A percentile compares a stretch with the other conserved stretches of the same genome.
phyloP scores from a whole-genome alignment of 306 rosid genomes.

The Cucurbita maxima region DNA sequence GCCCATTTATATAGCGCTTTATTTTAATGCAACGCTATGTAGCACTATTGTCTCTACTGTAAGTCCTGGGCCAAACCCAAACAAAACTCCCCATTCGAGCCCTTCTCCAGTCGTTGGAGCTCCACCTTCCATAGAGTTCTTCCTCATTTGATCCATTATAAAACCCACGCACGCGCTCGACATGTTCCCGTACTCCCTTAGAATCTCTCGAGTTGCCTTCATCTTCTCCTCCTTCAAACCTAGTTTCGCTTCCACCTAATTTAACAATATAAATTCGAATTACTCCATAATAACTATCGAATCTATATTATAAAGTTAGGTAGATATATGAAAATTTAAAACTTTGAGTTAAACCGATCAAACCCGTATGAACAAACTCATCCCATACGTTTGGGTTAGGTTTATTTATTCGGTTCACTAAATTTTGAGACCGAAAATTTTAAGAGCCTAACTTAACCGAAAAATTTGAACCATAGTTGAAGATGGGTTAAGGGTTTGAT shows the following conservation, averaged over 20 bases:
- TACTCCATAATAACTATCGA: no score
- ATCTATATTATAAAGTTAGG: no score
- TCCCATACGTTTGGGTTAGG: no score
- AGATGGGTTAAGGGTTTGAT: no score
- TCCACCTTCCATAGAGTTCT: conserved; percentile 23
- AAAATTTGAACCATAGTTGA: no score
- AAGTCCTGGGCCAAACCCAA: conserved; percentile 52
- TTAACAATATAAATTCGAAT: neutral
- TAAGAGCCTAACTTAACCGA: no score
- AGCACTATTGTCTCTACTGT: conserved; percentile 45
- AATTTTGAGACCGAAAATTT: no score
- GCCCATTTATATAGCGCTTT: neutral
- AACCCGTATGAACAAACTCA: no score
- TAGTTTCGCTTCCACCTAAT: conserved; percentile 31
- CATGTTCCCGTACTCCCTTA: conserved; percentile 51
- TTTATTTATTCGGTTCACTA: no score
- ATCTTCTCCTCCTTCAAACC: conserved; percentile 29
- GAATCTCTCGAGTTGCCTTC: conserved; percentile 23
- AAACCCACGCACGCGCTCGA: conserved; percentile 44
- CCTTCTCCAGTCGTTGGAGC: conserved; percentile 35
- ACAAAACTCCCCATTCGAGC: conserved; percentile 45
- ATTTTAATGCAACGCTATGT: conserved; percentile 3
- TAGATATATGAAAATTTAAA: no score
- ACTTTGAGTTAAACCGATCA: no score
- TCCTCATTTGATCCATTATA: conserved; percentile 38